These are phyloP conservation scores for Ceratocystis ficicola DNA, from an alignment of 2,329 filamentous ascomycete species.

Conservation along the genomic window DNA sequence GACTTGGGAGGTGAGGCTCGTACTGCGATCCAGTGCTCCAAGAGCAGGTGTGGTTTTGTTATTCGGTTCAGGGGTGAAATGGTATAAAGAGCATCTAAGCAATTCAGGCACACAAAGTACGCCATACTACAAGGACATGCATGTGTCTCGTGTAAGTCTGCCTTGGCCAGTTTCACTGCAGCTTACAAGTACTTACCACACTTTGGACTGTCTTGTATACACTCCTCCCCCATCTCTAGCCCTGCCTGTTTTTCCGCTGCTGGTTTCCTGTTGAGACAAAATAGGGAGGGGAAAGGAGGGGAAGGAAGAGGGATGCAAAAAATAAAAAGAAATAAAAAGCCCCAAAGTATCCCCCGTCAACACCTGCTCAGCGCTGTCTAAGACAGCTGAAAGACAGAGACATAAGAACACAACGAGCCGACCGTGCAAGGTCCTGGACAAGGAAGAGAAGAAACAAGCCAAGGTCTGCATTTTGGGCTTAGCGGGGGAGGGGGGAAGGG, in stretches of 20 bases:
- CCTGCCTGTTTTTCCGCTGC: too few species aligned
- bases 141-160: neutral
- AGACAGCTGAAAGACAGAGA: neutral
- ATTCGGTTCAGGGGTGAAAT: too few species aligned
- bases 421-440: too few species aligned
- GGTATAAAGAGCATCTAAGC: too few species aligned
- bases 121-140: neutral
- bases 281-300: neutral
- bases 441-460: neutral
- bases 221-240: neutral
- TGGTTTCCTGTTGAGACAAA: neutral
- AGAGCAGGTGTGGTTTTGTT: too few species aligned
- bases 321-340: neutral
- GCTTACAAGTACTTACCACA: neutral
- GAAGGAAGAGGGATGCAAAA: neutral
- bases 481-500: too few species aligned
- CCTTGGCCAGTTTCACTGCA: neutral
- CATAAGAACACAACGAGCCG: neutral
- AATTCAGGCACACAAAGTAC: neutral
- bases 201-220: neutral
- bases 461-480: neutral
- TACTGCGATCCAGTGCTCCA: too few species aligned
- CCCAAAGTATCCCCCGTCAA: too few species aligned
- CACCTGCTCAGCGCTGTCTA: neutral
- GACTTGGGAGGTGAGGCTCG: too few species aligned